phyloP scores from a whole-genome alignment of 1,284 basidiomycete species.

The Cystobasidium pallidum region DNA sequence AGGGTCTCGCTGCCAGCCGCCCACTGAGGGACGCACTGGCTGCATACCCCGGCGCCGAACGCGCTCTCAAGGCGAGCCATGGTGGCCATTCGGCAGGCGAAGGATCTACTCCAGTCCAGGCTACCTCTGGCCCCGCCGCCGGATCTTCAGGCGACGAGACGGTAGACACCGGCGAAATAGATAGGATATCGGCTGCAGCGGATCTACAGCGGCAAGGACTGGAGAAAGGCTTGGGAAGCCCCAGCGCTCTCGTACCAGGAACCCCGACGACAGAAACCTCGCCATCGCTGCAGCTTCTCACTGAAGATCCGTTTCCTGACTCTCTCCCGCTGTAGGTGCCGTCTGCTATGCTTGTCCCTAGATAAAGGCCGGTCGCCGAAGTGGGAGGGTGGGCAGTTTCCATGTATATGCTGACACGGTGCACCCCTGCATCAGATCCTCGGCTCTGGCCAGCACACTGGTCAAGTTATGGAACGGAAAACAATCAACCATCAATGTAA shows the following conservation, averaged over 20 bases:
- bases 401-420: background rate
- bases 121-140: background rate
- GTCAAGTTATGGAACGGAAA: conserved; percentile 42
- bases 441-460: conserved; percentile 41
- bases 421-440: conserved; percentile 15
- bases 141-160: conserved; percentile 46
- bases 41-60: conserved; percentile 49
- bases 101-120: background rate
- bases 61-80: conserved; percentile 49
- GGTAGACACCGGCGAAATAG: conserved; percentile 18
- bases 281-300: conserved; percentile 36
- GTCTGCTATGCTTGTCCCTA: background rate
- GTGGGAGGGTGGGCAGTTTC: background rate
- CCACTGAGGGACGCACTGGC: conserved; percentile 52
- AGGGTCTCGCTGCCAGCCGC: conserved; percentile 53
- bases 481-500: conserved; percentile 33
- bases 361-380: background rate
- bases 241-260: conserved; percentile 9
- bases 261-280: conserved; percentile 40
- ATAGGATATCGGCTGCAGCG: conserved; percentile 8
- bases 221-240: background rate
- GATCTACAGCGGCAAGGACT: conserved; percentile 2
- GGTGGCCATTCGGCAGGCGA: background rate
- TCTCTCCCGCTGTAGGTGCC: conserved; percentile 32
- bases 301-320: conserved; percentile 40